Base-by-base conservation (phyloP, 805 yeast species). In the Diddensiella santjacobensis region DNA sequence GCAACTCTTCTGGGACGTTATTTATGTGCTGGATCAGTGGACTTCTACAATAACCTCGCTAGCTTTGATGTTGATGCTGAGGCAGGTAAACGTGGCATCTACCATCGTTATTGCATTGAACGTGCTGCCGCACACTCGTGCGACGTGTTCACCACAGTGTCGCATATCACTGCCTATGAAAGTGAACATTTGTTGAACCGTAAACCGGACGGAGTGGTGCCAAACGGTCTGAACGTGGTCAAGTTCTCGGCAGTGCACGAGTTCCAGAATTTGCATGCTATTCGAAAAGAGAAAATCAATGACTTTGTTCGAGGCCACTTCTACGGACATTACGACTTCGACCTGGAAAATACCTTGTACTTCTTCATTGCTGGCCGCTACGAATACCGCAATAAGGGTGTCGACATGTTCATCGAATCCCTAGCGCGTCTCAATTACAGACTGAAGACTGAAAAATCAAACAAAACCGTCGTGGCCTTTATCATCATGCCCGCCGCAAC, bases 401-500 rank as follows among this genome's bases (percentile, higher is more conserved):
- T 88, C 31, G 99, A 91, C 66, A 83, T 91, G 75, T 91, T 81
- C 66, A 87, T 91, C 59, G 99, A 91, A 69, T 75, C 96, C 1
- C 75, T 91, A 51, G 98, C 98, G 1, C 77, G 99, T 57, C 77
- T 91, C 63, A 91, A 91, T 70, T 91, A 91, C 67, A 77, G 83
- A 51, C 78, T 91, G 62, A 88, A 93, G 71, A 82, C 80, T 49
- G 68, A 80, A 3, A 87, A 87, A 37, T 85, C 96, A 3, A 87
- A 84, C 59, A 85, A 83, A 75, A 91, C 98, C 0, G 93, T 91
- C 18, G 97, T 91, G 39, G 98, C 98, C 8, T 91, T 91, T 64
- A 88, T 91, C 61, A 91, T 91, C 68, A 93, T 93, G 98, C 99
- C 99, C 2, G 98, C 97, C 15, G 80, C 83, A 44, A 90, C 95